These are phyloP conservation scores for Ophiocordyceps camponoti-rufipedis DNA, from an alignment of 2,329 filamentous ascomycete species.

Conservation along the genomic window DNA sequence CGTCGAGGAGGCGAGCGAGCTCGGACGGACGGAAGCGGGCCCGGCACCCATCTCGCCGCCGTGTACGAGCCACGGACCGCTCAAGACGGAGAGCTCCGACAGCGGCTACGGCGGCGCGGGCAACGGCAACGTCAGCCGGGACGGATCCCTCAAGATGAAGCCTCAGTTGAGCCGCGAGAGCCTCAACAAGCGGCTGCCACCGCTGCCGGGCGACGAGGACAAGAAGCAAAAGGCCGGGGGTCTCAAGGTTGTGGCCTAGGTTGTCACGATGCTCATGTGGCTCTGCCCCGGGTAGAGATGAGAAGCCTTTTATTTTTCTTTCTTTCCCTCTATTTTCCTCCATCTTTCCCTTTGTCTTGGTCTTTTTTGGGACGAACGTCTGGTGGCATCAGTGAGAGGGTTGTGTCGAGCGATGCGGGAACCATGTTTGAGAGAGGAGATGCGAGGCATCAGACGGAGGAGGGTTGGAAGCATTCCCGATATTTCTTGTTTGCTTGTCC, in stretches of 20 bases:
- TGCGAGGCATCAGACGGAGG: too few relatives aligned
- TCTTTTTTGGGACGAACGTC: neutral
- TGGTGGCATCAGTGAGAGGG: too few relatives aligned
- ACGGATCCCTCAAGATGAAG: slow-evolving; percentile 14
- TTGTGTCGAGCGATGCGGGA: too few relatives aligned
- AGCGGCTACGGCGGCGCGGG: slow-evolving; percentile 24
- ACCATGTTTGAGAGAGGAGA: too few relatives aligned
- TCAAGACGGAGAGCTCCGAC: slow-evolving; percentile 28
- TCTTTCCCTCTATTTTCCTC: neutral
- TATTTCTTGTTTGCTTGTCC: too few relatives aligned
- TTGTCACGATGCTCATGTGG: slow-evolving; percentile 5
- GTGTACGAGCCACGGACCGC: slow-evolving; percentile 9
- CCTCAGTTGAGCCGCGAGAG: slow-evolving; percentile 32
- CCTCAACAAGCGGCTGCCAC: slow-evolving; percentile 41
- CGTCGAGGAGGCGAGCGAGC: slow-evolving; percentile 79
- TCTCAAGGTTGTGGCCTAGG: slow-evolving; percentile 15
- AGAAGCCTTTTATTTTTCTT: neutral
- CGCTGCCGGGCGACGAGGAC: slow-evolving; percentile 23
- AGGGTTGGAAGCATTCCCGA: too few relatives aligned
- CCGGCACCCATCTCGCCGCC: slow-evolving; percentile 16
- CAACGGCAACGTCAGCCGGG: slow-evolving; percentile 12
- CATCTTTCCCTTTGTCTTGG: neutral
- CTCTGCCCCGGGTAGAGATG: slow-evolving; percentile 4
- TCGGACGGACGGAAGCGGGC: slow-evolving; percentile 29
- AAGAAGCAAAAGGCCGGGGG: slow-evolving; percentile 9